Base-by-base conservation (phyloP, 306 rosid genomes). In the Pyrus pyrifolia region DNA sequence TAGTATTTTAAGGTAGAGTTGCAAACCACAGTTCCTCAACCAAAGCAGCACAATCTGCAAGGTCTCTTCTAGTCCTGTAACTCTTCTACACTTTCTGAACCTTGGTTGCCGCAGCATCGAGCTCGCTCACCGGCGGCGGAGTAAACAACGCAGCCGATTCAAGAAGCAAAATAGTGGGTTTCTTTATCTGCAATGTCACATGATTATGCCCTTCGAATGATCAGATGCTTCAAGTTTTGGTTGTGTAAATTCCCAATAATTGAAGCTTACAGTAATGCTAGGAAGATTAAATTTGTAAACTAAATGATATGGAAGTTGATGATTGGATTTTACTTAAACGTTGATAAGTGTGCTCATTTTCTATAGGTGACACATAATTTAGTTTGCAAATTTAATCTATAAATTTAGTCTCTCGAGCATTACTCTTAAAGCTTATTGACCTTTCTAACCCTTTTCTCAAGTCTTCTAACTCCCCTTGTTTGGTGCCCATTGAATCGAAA, bases 71-170 rank as follows among this genome's bases (percentile, higher is more conserved):
- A 6, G 87, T 85, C 76, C 86, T 61, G 64, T 87, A 87, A 76
- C 91, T 87, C 83, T 83, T 87, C 75, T 87, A 87, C 40, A 81
- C 87, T 27, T 87, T 87, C 87, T 87, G 89, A 23, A 87, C 80
- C 83, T 4, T 87, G 61, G 87, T 81, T 46, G 89, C 89, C 10
- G 89, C 89, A 53, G 87, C 88, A 76, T 87, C 83, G 44, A 68
- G 82, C 74, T 84, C 78, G 18, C 52, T 79, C 19, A 71, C 71
- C 2, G 86, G 84, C 71, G 44, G 63, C 25, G 81, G 85, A 65
- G 86, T 79, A 58, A 75, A 70, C 25, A 84, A 2, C 10, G 67
- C 7, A 8, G 42, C 64, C 11, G 79, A 84, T 58, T 77, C 57
- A 19, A 86, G 88, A 53, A 84, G 79, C 78, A 67, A 68, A 67